A percentile compares a stretch with the other conserved stretches of the same genome.
phyloP scores from a whole-genome alignment of 2,329 filamentous ascomycete genomes.

The Cladosporium phlei region DNA sequence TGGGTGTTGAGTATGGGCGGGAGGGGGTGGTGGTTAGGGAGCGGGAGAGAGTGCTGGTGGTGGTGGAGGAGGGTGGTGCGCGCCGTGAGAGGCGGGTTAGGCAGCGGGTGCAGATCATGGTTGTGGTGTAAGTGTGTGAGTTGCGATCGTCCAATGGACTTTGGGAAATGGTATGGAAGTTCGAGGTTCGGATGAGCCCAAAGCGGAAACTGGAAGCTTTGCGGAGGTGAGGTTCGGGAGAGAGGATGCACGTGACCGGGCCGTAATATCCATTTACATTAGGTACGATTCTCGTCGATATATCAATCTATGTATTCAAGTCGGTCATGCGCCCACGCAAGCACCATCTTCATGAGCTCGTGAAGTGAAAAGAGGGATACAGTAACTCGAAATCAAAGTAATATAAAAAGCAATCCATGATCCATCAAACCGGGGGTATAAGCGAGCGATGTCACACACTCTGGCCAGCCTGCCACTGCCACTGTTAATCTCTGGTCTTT shows the following conservation, averaged over 20 bases:
- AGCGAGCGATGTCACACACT: constrained; percentile 3
- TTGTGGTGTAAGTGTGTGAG: not conserved
- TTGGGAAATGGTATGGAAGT: constrained; percentile 5
- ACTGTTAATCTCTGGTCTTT: constrained; percentile 6
- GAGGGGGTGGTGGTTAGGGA: constrained; percentile 4
- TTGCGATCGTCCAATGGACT: not conserved
- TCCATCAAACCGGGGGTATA: constrained; percentile 7
- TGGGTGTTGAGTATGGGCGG: constrained; percentile 22
- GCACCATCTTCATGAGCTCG: no score
- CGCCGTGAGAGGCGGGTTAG: constrained; percentile 23
- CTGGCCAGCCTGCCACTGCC: constrained; percentile 10
- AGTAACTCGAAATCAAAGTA: no score
- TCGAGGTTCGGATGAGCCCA: constrained; percentile 2
- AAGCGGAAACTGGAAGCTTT: constrained; percentile 4
- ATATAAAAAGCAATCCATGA: not conserved
- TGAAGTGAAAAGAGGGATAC: no score
- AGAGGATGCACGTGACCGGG: not conserved
- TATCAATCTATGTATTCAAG: no score
- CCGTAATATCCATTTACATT: no score
- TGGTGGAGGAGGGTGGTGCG: no score
- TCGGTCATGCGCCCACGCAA: no score
- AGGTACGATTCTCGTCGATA: no score
- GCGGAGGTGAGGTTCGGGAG: constrained; percentile 7
- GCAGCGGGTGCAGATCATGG: constrained; percentile 30
- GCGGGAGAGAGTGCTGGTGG: constrained; percentile 1